Conservation (phyloP, 371 early-diverging fungal species). For the Circinella umbellata region DNA sequence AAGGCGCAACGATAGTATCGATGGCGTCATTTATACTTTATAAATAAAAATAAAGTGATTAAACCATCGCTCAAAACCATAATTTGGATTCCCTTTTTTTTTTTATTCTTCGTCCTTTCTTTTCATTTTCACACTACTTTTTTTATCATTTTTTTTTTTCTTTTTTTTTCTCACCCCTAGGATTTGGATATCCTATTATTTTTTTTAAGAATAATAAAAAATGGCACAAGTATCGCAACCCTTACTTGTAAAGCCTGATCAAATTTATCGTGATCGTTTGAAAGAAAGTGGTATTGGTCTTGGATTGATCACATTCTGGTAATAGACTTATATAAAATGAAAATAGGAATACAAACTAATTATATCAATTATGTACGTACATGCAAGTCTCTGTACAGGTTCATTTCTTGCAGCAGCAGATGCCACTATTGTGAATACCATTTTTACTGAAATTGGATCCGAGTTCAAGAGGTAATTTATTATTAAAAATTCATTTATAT, state of each 20-base stretch:
- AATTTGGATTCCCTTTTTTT: background rate
- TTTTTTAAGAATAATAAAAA: background rate
- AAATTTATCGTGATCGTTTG: background rate
- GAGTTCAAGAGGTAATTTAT: conserved; percentile 63
- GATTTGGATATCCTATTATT: background rate
- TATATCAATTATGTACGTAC: background rate
- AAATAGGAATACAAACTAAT: background rate
- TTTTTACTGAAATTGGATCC: conserved; percentile 74
- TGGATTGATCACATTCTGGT: background rate
- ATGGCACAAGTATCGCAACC: background rate
- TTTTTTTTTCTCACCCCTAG: background rate
- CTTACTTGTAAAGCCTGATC: background rate
- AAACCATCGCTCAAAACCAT: background rate
- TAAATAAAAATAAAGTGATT: background rate
- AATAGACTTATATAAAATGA: background rate
- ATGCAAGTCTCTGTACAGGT: conserved; percentile 41
- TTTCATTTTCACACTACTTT: background rate
- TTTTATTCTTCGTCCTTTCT: background rate
- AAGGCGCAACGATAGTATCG: background rate
- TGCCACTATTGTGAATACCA: conserved; percentile 77
- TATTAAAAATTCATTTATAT: background rate
- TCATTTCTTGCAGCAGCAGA: conserved; percentile 77
- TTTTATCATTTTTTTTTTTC: background rate
- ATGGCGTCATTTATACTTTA: conserved; percentile 6
- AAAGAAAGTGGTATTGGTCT: conserved; percentile 5